Percentiles rank a stretch among this genome's conserved stretches.
phyloP scores from a whole-genome alignment of 495 filamentous ascomycete genomes.

The Melanomma pulvis-pyrius region DNA sequence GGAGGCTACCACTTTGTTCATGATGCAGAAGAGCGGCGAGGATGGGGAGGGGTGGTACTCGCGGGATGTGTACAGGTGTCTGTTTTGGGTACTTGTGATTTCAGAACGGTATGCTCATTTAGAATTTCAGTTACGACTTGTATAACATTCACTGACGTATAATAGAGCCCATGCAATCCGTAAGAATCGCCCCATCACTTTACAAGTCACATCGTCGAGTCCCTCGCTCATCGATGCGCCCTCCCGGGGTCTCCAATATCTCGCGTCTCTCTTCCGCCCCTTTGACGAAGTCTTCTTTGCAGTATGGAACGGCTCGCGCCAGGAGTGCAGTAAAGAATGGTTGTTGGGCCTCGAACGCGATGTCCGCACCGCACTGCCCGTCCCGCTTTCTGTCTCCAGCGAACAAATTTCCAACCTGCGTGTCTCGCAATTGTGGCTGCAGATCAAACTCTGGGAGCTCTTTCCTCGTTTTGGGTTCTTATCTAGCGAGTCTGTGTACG shows the following conservation, averaged over 20 bases:
- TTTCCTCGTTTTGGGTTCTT: conserved; percentile 30
- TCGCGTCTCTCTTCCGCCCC: conserved; percentile 10
- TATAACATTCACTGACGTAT: neutral
- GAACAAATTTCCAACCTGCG: conserved; percentile 27
- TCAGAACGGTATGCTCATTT: conserved; percentile 12
- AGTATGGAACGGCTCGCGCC: conserved; percentile 21
- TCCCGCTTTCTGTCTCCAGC: conserved; percentile 7
- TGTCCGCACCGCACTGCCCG: conserved; percentile 20
- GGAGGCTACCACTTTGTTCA: conserved; percentile 22
- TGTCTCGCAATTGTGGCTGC: conserved; percentile 28
- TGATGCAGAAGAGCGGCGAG: conserved; percentile 5
- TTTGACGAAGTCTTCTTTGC: conserved; percentile 26
- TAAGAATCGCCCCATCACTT: conserved; percentile 19
- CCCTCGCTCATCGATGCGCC: neutral
- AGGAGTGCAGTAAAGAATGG: conserved; percentile 23
- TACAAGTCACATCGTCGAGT: conserved; percentile 10
- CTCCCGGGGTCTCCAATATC: neutral
- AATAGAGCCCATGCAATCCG: conserved; percentile 20
- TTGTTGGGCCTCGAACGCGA: conserved; percentile 14
- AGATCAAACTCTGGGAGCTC: conserved; percentile 31
- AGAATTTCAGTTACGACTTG: neutral
- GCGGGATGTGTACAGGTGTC: neutral
- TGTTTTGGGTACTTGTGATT: conserved; percentile 23
- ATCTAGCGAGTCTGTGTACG: conserved; percentile 20
- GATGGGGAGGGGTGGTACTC: neutral